Evolutionary conservation across 805 yeast genomes (phyloP), one percentile per base, ranked within the genome.

Genomic region (Kockiozyma suomiensis): DNA sequence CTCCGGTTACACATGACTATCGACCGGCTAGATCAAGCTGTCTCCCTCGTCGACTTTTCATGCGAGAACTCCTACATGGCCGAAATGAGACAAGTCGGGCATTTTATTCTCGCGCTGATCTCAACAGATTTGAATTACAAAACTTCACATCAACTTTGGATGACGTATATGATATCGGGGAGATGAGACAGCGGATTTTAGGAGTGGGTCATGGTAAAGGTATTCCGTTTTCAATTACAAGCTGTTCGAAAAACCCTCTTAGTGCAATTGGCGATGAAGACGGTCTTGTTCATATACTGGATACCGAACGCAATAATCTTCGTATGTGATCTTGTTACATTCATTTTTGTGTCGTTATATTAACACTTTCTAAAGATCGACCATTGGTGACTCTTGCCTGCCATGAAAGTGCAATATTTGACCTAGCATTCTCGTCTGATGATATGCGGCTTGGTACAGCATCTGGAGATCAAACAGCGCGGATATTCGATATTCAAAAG

Each of bases 341-440:
- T 32, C 23, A 6, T n/a, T 30, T 33, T n/a, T 19, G 26, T 8
- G n/a, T 19, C 32, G 26, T 5, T 12, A 21, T 6, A 26, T 12
- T 28, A n/a, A 21, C 10, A 7, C 21, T 21, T 8, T 26, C 4
- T 15, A 23, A 25, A 57, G 55, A 26, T 6, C 17, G 12, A 19
- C 56, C 62, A 23, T 13, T 53, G 17, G 19, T 59, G 40, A 35
- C 42, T 12, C 17, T 60, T 15, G 47, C 40, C 2, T 61, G 66
- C 32, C 63, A 62, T 42, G 57, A 59, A 6, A 62, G 61, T 33
- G 63, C 66, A 19, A 54, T 62, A 10, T 62, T 58, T 33, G 66
- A 62, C 50, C 23, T 59, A 8, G 38, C 64, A 6, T 59, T 62
- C 55, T 50, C 66, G 12, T 6, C 26, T 15, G 62, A 50, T 35